phyloP scores from a whole-genome alignment of 805 yeast genomes.

The Lipomyces lipofer region DNA sequence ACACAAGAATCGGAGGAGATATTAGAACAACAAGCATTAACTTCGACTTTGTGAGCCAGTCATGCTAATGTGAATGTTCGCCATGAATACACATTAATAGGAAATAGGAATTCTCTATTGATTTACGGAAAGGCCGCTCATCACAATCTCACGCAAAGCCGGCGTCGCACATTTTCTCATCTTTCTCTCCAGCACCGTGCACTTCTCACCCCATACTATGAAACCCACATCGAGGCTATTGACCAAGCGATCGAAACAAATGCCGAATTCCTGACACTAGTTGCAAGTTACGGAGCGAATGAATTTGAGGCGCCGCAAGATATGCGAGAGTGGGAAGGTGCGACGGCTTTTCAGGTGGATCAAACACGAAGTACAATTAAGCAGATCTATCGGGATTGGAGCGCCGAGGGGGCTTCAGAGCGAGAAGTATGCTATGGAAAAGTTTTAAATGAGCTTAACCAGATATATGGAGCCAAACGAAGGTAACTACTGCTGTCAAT shows the following conservation, averaged over 20 bases:
- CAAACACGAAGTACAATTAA: constrained; percentile 45
- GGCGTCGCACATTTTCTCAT: constrained; percentile 2
- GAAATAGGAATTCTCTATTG: constrained; percentile 17
- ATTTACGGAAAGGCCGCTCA: constrained; percentile 21
- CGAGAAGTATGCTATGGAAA: constrained; percentile 55
- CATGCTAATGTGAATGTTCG: neutral
- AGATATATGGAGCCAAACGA: constrained; percentile 35
- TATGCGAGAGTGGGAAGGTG: constrained; percentile 20
- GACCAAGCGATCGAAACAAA: constrained; percentile 30
- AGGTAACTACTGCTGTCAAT: neutral
- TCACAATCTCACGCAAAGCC: constrained; percentile 13
- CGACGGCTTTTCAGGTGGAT: constrained; percentile 18
- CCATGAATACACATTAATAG: neutral
- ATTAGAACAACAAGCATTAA: constrained; percentile 18
- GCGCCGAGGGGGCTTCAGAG: constrained; percentile 50
- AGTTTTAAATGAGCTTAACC: constrained; percentile 48
- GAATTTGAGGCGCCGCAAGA: constrained; percentile 34
- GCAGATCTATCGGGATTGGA: constrained; percentile 82
- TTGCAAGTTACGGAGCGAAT: constrained; percentile 31
- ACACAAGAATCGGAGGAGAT: constrained; percentile 5
- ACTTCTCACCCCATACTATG: constrained; percentile 13
- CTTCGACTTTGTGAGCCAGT: constrained; percentile 19
- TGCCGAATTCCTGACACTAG: constrained; percentile 29
- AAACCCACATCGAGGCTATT: constrained; percentile 11
- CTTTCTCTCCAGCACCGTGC: constrained; percentile 10